These are phyloP conservation scores for Trichothecium sympodiale DNA, from an alignment of 2,329 filamentous ascomycete species.

Conservation along the genomic window DNA sequence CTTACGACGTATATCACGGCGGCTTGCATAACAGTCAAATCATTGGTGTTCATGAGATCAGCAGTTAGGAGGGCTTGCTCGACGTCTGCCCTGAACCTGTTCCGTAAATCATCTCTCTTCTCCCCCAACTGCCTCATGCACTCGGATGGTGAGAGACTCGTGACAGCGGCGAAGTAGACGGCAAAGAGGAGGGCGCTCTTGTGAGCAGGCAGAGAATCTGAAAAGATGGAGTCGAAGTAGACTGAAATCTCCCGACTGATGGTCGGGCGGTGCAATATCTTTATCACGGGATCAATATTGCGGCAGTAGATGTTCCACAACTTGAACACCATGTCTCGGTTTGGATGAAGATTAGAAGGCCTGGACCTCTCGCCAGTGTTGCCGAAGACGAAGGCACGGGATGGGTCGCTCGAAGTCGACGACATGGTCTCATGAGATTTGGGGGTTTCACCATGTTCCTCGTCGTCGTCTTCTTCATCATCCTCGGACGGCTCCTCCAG, in stretches of 20 bases:
- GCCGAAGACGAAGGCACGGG: constrained; percentile 14
- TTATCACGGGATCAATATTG: constrained; percentile 32
- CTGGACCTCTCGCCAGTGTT: constrained; percentile 6
- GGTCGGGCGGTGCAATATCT: constrained; percentile 32
- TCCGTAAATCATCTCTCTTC: constrained; percentile 19
- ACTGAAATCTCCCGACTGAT: constrained; percentile 15
- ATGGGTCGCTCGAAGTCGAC: constrained; percentile 8
- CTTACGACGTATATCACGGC: constrained; percentile 27
- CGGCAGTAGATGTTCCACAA: constrained; percentile 24
- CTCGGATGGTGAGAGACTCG: constrained; percentile 17
- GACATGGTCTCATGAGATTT: constrained; percentile 12
- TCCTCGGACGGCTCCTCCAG: constrained; percentile 30
- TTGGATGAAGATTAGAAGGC: constrained; percentile 17
- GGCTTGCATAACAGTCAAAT: constrained; percentile 28
- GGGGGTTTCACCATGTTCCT: constrained; percentile 16
- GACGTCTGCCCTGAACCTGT: constrained; percentile 18
- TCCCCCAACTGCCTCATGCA: constrained; percentile 22
- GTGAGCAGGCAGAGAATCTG: constrained; percentile 11
- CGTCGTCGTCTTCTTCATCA: constrained; percentile 20
- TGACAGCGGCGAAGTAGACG: constrained; percentile 30
- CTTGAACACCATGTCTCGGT: constrained; percentile 23
- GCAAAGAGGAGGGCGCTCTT: constrained; percentile 28
- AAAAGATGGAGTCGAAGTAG: constrained; percentile 15
- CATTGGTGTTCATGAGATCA: constrained; percentile 29
- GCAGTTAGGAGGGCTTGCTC: constrained; percentile 29